A percentile compares a stretch with the other conserved stretches of the same genome.
Evolutionary conservation across 2,329 filamentous ascomycete species (phyloP).

Genomic region (Fusarium buharicum): DNA sequence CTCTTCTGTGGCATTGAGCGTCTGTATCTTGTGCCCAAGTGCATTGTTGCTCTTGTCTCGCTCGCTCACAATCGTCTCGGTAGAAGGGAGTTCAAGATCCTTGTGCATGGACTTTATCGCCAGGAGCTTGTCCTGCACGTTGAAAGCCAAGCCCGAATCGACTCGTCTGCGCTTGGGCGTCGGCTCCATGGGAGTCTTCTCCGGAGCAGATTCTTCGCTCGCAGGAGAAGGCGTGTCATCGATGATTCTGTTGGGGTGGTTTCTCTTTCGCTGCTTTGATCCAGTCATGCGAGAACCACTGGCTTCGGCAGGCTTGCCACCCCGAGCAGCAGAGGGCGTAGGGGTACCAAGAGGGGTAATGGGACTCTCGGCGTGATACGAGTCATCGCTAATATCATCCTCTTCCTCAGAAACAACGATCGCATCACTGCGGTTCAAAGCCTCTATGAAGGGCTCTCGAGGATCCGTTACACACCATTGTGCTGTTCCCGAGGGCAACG

Average conservation of each 20-base stretch:
- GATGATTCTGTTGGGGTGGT: not conserved
- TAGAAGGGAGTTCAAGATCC: not conserved
- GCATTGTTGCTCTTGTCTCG: not conserved
- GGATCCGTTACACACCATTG: not conserved
- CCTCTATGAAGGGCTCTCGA: fast-evolving
- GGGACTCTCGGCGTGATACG: too few species aligned
- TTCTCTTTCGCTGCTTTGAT: not conserved
- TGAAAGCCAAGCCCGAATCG: not conserved
- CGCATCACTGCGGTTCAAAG: not conserved
- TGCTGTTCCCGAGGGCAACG: fast-evolving
- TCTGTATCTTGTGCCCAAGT: not conserved
- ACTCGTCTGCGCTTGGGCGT: not conserved
- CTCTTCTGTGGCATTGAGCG: not conserved
- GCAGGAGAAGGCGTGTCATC: not conserved
- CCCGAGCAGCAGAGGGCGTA: too few species aligned
- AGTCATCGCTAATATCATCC: too few species aligned
- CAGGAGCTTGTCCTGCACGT: not conserved
- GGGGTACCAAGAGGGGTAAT: too few species aligned
- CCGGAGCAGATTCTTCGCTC: not conserved
- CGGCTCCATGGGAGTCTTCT: not conserved
- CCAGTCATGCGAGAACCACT: too few species aligned
- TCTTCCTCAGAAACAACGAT: too few species aligned
- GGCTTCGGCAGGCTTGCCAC: too few species aligned
- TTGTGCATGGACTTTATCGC: not conserved
- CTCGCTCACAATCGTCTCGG: not conserved